phyloP scores from a whole-genome alignment of 1,284 basidiomycete species.

The Gastroboletus turbinatus region DNA sequence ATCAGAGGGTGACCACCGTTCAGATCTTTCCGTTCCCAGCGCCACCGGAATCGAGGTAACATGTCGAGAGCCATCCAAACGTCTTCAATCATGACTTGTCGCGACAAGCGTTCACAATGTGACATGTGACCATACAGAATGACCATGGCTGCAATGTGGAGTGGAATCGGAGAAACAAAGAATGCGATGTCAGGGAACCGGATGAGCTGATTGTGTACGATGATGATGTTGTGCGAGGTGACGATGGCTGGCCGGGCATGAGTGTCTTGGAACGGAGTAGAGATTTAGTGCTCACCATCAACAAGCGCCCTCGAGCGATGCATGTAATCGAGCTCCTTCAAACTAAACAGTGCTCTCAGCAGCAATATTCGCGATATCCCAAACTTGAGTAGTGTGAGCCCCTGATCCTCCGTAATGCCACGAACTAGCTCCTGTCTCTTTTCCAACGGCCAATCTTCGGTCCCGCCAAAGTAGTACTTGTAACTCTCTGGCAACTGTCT shows the following conservation, averaged over 20 bases:
- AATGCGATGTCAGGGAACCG: constrained; percentile 80
- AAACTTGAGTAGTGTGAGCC: constrained; percentile 75
- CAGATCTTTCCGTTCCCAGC: constrained; percentile 79
- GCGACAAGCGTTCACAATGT: constrained; percentile 61
- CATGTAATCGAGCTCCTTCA: constrained; percentile 61
- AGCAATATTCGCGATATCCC: constrained; percentile 77
- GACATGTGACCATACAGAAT: constrained; percentile 83
- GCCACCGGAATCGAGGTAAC: constrained; percentile 82
- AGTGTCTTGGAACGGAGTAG: background rate
- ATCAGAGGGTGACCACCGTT: constrained; percentile 79
- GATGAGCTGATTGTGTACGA: constrained; percentile 77
- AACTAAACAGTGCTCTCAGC: constrained; percentile 72
- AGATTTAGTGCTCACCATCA: constrained; percentile 54
- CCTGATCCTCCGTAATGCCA: constrained; percentile 73
- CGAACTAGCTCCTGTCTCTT: constrained; percentile 63
- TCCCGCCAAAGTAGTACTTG: constrained; percentile 69
- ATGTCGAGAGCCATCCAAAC: constrained; percentile 81
- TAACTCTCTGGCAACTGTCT: constrained; percentile 66
- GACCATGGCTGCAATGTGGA: constrained; percentile 85
- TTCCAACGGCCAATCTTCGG: constrained; percentile 67
- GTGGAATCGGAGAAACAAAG: constrained; percentile 80
- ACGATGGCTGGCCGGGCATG: constrained; percentile 57
- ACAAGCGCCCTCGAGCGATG: constrained; percentile 67
- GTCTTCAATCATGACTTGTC: constrained; percentile 68
- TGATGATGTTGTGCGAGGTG: constrained; percentile 80